Evolutionary conservation across 2,329 filamentous ascomycete genomes (phyloP).

Genomic region (Fusarium cicatricum): DNA sequence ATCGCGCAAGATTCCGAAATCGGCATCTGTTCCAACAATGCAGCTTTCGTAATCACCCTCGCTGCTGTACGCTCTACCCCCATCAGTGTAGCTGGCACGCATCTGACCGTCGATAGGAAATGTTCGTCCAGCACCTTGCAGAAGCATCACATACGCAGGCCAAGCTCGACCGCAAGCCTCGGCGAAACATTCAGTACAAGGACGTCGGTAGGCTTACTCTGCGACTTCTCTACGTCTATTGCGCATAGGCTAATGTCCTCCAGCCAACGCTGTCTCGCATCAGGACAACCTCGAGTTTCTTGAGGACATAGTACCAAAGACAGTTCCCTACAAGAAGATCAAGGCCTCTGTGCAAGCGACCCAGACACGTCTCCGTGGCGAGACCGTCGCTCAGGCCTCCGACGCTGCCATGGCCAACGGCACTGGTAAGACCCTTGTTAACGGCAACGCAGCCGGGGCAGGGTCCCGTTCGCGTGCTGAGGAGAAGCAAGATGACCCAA

Average conservation of each 20-base stretch:
- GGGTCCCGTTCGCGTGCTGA: slow-evolving; percentile 35
- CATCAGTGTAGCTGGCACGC: neutral
- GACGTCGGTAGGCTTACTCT: slow-evolving; percentile 74
- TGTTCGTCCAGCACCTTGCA: slow-evolving; percentile 94
- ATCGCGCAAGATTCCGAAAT: slow-evolving; percentile 89
- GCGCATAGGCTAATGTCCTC: slow-evolving; percentile 11
- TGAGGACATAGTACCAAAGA: slow-evolving; percentile 88
- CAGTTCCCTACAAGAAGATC: slow-evolving; percentile 79
- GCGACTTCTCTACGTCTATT: neutral
- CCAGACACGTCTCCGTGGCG: slow-evolving; percentile 54
- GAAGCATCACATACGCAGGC: slow-evolving; percentile 86
- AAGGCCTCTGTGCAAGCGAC: slow-evolving; percentile 68
- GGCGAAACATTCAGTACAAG: slow-evolving; percentile 94
- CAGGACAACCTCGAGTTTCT: slow-evolving; percentile 96
- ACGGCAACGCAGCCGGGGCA: slow-evolving; percentile 39
- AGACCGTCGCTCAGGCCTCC: slow-evolving; percentile 47
- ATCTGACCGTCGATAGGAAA: slow-evolving; percentile 67
- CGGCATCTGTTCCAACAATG: slow-evolving; percentile 87
- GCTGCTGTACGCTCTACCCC: slow-evolving; percentile 72
- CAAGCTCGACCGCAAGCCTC: slow-evolving; percentile 89
- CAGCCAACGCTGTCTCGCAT: slow-evolving; percentile 84
- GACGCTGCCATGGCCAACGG: slow-evolving; percentile 37
- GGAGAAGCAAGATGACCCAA: slow-evolving; percentile 53
- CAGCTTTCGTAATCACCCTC: slow-evolving; percentile 90
- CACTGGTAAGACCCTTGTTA: slow-evolving; percentile 42